Percentiles rank a stretch among this genome's conserved stretches.
phyloP scores from a whole-genome alignment of 2,329 filamentous ascomycete species.

The Penicillium sp. region DNA sequence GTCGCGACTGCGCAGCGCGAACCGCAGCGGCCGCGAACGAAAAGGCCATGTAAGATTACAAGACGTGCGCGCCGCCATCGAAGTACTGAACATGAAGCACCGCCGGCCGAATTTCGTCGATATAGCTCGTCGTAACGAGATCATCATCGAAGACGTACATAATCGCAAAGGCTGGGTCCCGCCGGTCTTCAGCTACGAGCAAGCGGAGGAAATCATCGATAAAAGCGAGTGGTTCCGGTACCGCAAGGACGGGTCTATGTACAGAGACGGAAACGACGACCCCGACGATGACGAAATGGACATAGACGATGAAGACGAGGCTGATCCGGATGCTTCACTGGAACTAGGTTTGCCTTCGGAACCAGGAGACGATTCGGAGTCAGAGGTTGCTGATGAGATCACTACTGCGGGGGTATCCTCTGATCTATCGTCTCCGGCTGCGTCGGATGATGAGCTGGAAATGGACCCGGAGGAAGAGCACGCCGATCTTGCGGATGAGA shows the following conservation, averaged over 20 bases:
- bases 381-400: neutral
- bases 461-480: constrained; percentile 42
- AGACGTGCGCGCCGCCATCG: constrained; percentile 55
- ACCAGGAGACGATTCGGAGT: neutral
- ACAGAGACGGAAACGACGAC: constrained; percentile 28
- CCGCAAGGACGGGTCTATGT: constrained; percentile 1
- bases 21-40: constrained; percentile 29
- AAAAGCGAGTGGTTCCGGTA: constrained; percentile 12
- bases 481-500: constrained; percentile 48
- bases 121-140: constrained; percentile 50
- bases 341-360: neutral
- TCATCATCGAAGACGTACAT: constrained; percentile 48
- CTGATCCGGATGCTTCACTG: neutral
- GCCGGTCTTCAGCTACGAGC: constrained; percentile 33
- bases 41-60: constrained; percentile 40
- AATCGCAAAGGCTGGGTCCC: constrained; percentile 30
- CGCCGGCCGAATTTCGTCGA: constrained; percentile 51
- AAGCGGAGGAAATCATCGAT: constrained; percentile 23
- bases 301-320: constrained; percentile 2
- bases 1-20: constrained; percentile 59
- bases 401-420: neutral
- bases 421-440: neutral
- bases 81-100: constrained; percentile 51
- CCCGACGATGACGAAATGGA: constrained; percentile 12
- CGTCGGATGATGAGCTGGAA: constrained; percentile 13